Conservation (phyloP, 768 basidiomycete genomes). For the Suillus clintonianus region DNA sequence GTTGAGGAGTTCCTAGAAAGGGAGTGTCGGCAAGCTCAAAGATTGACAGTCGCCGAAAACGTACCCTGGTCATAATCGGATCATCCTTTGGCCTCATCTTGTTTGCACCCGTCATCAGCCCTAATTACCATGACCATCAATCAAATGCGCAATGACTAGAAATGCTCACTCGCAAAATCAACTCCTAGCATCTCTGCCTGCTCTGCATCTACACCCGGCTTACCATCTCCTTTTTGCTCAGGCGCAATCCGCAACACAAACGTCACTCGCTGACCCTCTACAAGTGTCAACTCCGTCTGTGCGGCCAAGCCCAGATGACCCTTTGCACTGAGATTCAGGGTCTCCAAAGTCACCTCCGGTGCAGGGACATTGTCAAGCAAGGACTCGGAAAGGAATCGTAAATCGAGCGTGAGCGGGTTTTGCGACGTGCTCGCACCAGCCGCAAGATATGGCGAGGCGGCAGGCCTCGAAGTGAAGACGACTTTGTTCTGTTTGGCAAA, state of each 20-base stretch:
- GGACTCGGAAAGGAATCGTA: constrained; percentile 71
- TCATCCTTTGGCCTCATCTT: constrained; percentile 60
- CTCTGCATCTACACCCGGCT: constrained; percentile 35
- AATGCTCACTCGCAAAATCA: constrained; percentile 40
- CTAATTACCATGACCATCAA: constrained; percentile 22
- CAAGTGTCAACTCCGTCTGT: constrained; percentile 57
- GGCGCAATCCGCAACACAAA: constrained; percentile 82
- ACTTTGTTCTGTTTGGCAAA: constrained; percentile 53
- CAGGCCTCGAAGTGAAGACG: constrained; percentile 50
- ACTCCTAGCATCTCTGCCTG: constrained; percentile 48
- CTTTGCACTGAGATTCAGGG: constrained; percentile 64
- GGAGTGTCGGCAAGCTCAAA: background rate
- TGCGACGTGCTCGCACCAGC: constrained; percentile 2
- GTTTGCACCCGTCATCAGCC: constrained; percentile 45
- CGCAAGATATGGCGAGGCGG: background rate
- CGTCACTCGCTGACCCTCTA: constrained; percentile 88
- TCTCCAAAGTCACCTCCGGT: constrained; percentile 59
- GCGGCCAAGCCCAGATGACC: constrained; percentile 77
- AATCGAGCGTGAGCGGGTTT: constrained; percentile 56
- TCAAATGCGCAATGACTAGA: constrained; percentile 8
- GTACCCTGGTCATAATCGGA: constrained; percentile 68
- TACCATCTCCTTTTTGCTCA: constrained; percentile 20
- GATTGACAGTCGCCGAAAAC: constrained; percentile 3
- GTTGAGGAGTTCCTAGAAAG: constrained; percentile 52
- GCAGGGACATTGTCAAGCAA: constrained; percentile 48